A percentile compares a stretch with the other conserved stretches of the same genome.
These are phyloP conservation scores for Backusella westeae DNA, from an alignment of 192 early-diverging fungal species.

Conservation along the genomic window DNA sequence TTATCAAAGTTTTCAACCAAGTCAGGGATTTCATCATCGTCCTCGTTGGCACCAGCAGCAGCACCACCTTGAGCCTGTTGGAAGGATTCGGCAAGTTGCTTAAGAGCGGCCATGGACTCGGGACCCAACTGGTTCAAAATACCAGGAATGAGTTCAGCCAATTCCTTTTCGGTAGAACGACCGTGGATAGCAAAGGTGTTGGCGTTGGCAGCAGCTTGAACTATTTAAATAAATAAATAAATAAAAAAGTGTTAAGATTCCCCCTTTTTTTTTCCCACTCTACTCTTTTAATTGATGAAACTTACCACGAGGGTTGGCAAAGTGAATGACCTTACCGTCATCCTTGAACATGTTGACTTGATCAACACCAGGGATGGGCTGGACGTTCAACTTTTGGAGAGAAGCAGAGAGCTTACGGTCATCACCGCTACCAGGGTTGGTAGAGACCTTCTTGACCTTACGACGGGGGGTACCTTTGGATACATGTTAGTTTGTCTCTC, in stretches of 20 bases:
- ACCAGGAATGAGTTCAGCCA: conserved; percentile 77
- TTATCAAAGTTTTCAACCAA: conserved; percentile 77
- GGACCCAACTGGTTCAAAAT: conserved; percentile 87
- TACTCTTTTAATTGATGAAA: background rate
- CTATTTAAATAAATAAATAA: conserved; percentile 45
- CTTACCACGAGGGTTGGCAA: conserved; percentile 82
- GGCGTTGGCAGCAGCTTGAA: conserved; percentile 76
- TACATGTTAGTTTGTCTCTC: too few species aligned
- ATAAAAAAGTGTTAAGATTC: background rate
- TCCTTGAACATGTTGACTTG: conserved; percentile 99
- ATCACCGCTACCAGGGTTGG: conserved; percentile 64
- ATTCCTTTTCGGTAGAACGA: conserved; percentile 73
- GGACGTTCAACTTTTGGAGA: conserved; percentile 90
- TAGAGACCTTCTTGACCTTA: conserved; percentile 77
- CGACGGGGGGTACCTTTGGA: conserved; percentile 90
- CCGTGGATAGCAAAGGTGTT: conserved; percentile 98
- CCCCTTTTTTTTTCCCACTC: background rate
- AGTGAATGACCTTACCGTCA: conserved; percentile 92
- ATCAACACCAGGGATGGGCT: conserved; percentile 84
- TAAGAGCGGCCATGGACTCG: conserved; percentile 84
- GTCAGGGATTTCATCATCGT: conserved; percentile 95
- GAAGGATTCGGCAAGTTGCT: conserved; percentile 84
- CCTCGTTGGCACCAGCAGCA: conserved; percentile 42
- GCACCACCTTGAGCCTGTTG: conserved; percentile 64
- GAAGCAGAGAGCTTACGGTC: conserved; percentile 93